Conservation (phyloP, 768 basidiomycete genomes). For the Trametes punicea region DNA sequence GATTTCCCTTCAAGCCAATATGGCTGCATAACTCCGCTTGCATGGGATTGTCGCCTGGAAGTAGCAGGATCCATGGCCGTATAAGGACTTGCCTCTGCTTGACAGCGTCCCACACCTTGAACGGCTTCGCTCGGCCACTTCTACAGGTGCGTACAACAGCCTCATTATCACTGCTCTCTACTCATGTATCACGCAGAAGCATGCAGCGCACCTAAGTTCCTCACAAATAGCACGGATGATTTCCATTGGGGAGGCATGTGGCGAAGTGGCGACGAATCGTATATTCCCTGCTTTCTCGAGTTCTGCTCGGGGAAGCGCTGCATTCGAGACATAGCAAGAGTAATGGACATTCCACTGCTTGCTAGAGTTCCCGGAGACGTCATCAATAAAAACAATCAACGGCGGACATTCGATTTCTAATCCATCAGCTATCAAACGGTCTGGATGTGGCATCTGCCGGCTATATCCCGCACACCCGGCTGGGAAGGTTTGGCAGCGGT, state of each 20-base stretch:
- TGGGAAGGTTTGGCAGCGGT: neutral
- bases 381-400: conserved; percentile 34
- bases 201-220: conserved; percentile 23
- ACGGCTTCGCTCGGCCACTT: conserved; percentile 10
- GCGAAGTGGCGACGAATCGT: conserved; percentile 31
- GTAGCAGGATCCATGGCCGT: conserved; percentile 23
- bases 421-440: conserved; percentile 19
- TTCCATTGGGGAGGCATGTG: conserved; percentile 35
- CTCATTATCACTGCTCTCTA: neutral
- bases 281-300: conserved; percentile 33
- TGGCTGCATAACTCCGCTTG: conserved; percentile 36
- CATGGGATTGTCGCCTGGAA: conserved; percentile 36
- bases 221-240: conserved; percentile 31
- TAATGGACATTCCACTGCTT: conserved; percentile 41
- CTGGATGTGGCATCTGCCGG: conserved; percentile 24
- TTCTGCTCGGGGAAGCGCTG: conserved; percentile 25
- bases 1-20: conserved; percentile 32
- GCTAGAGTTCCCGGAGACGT: conserved; percentile 34
- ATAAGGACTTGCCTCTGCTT: conserved; percentile 26
- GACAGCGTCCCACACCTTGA: conserved; percentile 27
- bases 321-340: conserved; percentile 34
- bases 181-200: neutral
- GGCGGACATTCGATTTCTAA: conserved; percentile 24
- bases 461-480: conserved; percentile 8
- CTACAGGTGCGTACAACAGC: neutral